phyloP scores from a whole-genome alignment of 2,329 filamentous ascomycete genomes.

The Penicillium sp. region DNA sequence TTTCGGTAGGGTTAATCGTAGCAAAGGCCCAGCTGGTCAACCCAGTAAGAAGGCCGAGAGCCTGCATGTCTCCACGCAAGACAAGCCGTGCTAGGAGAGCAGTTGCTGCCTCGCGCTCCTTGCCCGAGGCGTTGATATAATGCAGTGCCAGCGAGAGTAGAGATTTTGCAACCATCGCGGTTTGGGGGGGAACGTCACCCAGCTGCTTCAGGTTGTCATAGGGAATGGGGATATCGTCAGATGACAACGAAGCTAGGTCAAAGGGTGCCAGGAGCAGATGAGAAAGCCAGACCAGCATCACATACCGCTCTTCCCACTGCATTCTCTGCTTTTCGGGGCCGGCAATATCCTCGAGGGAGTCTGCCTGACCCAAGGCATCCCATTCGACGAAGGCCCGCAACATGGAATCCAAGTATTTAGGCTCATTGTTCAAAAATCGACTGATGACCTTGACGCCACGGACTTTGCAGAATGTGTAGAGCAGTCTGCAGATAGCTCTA shows the following conservation, averaged over 20 bases:
- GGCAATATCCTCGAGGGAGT: slow-evolving; percentile 12
- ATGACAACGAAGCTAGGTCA: slow-evolving; percentile 82
- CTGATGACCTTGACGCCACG: slow-evolving; percentile 90
- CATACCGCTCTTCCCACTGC: slow-evolving; percentile 86
- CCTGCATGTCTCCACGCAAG: slow-evolving; percentile 87
- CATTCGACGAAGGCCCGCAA: slow-evolving; percentile 71
- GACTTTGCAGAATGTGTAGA: slow-evolving; percentile 94
- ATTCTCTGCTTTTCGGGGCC: slow-evolving; percentile 44
- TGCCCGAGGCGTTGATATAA: slow-evolving; percentile 74
- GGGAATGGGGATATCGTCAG: slow-evolving; percentile 39
- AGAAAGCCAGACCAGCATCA: slow-evolving; percentile 84
- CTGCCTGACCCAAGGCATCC: slow-evolving; percentile 29
- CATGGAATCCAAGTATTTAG: slow-evolving; percentile 78
- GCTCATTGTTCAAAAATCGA: slow-evolving; percentile 87
- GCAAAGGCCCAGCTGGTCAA: slow-evolving; percentile 71
- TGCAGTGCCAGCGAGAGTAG: slow-evolving; percentile 70
- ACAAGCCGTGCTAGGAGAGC: slow-evolving; percentile 76
- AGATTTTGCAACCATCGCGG: slow-evolving; percentile 71
- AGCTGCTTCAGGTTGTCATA: slow-evolving; percentile 34
- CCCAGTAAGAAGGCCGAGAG: slow-evolving; percentile 66
- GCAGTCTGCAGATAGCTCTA: slow-evolving; percentile 71
- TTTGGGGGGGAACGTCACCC: slow-evolving; percentile 54
- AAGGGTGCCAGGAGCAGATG: slow-evolving; percentile 85
- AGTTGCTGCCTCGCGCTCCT: slow-evolving; percentile 87
- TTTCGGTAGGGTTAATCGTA: slow-evolving; percentile 54